These are phyloP conservation scores for Cucumis sativus DNA, from an alignment of 306 rosid species.

Conservation along the genomic window DNA sequence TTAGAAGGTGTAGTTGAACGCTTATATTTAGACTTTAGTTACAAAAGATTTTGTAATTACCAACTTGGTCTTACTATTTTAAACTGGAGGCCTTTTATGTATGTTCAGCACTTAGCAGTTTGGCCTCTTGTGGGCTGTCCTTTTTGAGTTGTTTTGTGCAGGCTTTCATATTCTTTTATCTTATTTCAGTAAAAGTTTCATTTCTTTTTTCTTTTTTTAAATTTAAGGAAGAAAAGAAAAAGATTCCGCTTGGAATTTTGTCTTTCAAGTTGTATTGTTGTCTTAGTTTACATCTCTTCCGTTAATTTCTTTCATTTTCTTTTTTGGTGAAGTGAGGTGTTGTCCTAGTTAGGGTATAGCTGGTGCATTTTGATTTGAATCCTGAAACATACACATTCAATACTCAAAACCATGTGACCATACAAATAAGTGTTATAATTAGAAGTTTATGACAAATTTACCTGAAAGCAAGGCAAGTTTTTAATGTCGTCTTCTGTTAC, in stretches of 20 bases:
- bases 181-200: neutral
- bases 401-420: neutral
- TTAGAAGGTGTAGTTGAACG: neutral
- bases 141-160: too few relatives aligned
- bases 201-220: too few relatives aligned
- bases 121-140: neutral
- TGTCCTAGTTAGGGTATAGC: neutral
- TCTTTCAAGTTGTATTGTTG: neutral
- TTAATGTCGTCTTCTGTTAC: constrained; percentile 93
- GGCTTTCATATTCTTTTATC: neutral
- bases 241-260: neutral
- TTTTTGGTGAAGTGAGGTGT: neutral
- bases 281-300: neutral
- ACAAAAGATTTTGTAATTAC: neutral
- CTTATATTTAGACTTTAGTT: neutral
- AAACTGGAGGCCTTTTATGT: neutral
- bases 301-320: neutral
- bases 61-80: neutral
- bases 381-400: neutral
- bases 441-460: constrained; percentile 18
- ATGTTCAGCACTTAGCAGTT: neutral
- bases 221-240: neutral
- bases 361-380: neutral
- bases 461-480: constrained; percentile 75
- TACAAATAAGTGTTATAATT: constrained; percentile 2